Evolutionary conservation across 2,329 filamentous ascomycete species (phyloP).

Genomic region (Penicillium sp.): DNA sequence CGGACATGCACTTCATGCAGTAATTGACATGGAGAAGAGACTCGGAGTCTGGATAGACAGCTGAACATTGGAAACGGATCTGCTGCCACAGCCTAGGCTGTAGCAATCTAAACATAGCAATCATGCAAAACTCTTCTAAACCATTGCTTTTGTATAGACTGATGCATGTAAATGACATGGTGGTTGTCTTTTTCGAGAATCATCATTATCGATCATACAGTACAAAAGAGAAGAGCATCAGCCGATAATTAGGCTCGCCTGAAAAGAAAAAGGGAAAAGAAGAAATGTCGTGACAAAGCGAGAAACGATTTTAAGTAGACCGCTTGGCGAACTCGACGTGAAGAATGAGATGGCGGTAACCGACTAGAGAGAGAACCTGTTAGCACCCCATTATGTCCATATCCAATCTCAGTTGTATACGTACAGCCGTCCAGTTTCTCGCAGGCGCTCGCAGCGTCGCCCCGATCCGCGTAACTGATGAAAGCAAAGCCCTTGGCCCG

Average conservation of each 20-base stretch:
- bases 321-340: slow-evolving; percentile 56
- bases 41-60: not conserved
- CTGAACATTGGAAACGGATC: not conserved
- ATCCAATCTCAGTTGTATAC: slow-evolving; percentile 28
- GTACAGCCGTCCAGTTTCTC: slow-evolving; percentile 95
- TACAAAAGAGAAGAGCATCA: slow-evolving; percentile 36
- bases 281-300: slow-evolving; percentile 32
- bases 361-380: slow-evolving; percentile 39
- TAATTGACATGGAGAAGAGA: not conserved
- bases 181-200: slow-evolving; percentile 32
- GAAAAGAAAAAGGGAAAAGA: slow-evolving; percentile 26
- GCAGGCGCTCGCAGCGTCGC: slow-evolving; percentile 87
- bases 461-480: slow-evolving; percentile 90
- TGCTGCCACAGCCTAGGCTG: not conserved
- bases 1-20: not conserved
- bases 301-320: slow-evolving; percentile 35
- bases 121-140: slow-evolving; percentile 23
- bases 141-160: slow-evolving; percentile 30
- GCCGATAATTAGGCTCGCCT: slow-evolving; percentile 31
- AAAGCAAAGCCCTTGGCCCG: slow-evolving; percentile 98
- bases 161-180: slow-evolving; percentile 34
- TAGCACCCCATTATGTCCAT: slow-evolving; percentile 15
- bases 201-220: slow-evolving; percentile 42
- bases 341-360: slow-evolving; percentile 55
- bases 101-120: not conserved